phyloP scores from a whole-genome alignment of 441 rosid genomes.

The Adansonia grandidieri region DNA sequence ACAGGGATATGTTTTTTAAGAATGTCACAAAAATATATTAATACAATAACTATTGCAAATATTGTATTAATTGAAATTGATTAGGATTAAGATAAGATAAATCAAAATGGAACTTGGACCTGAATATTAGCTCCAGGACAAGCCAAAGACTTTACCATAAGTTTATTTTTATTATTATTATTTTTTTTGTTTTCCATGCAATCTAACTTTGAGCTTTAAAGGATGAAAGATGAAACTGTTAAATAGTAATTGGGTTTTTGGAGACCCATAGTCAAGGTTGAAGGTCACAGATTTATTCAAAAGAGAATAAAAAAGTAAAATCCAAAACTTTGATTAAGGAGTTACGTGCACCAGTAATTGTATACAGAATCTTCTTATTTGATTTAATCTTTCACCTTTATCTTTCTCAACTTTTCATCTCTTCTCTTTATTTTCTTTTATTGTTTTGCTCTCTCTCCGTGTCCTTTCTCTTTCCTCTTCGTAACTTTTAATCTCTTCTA shows the following conservation, averaged over 20 bases:
- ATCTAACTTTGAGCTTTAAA: conserved; percentile 9
- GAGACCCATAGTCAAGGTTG: not conserved
- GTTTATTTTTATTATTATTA: no score
- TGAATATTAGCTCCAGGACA: not conserved
- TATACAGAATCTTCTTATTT: no score
- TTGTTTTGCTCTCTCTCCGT: no score
- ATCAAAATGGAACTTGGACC: not conserved
- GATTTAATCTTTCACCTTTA: no score
- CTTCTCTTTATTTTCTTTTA: no score
- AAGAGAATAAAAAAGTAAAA: conserved; percentile 4
- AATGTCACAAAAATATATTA: conserved; percentile 9
- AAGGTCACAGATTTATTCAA: conserved; percentile 3
- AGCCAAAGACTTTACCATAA: not conserved
- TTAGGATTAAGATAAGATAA: not conserved
- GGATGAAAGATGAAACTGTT: conserved; percentile 8
- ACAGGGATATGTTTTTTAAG: not conserved
- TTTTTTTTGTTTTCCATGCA: not conserved
- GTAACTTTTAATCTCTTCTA: no score
- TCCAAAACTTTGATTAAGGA: no score
- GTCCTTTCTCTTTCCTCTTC: no score
- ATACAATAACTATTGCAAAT: not conserved
- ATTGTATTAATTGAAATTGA: not conserved
- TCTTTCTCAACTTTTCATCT: no score
- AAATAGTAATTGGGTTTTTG: conserved; percentile 1
- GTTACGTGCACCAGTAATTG: no score